Evolutionary conservation across 2,329 filamentous ascomycete species (phyloP).

Genomic region (Dothideomycetidae sp.): DNA sequence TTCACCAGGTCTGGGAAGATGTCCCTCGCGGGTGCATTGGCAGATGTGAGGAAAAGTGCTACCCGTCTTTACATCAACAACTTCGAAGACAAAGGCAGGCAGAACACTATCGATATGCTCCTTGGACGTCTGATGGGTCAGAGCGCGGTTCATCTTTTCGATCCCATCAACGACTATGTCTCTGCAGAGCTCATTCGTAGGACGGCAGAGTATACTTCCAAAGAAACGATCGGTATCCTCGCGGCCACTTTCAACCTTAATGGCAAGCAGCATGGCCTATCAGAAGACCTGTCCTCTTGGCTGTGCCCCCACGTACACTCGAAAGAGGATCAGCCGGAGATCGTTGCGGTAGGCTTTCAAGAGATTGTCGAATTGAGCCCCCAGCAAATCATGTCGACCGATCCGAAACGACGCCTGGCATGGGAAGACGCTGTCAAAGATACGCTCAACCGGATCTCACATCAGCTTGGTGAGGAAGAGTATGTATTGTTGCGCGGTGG

Average conservation of each 20-base stretch:
- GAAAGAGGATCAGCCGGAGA: slow-evolving; percentile 55
- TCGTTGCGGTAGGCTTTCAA: slow-evolving; percentile 86
- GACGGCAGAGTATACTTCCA: slow-evolving; percentile 59
- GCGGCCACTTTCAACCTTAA: slow-evolving; percentile 93
- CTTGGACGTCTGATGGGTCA: slow-evolving; percentile 80
- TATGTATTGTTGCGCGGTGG: slow-evolving; percentile 86
- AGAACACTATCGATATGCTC: slow-evolving; percentile 89
- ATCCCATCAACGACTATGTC: slow-evolving; percentile 89
- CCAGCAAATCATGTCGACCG: slow-evolving; percentile 98
- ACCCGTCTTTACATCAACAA: slow-evolving; percentile 95
- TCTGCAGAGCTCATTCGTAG: slow-evolving; percentile 55
- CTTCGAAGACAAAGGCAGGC: slow-evolving; percentile 81
- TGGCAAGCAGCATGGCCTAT: slow-evolving; percentile 63
- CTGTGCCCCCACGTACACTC: slow-evolving; percentile 52
- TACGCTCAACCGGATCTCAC: slow-evolving; percentile 60
- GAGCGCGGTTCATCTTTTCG: slow-evolving; percentile 68
- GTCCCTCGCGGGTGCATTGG: slow-evolving; percentile 81
- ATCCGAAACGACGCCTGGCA: slow-evolving; percentile 66
- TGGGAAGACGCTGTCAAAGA: slow-evolving; percentile 76
- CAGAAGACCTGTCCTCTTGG: slow-evolving; percentile 74
- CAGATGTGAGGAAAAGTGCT: slow-evolving; percentile 90
- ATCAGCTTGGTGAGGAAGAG: slow-evolving; percentile 50
- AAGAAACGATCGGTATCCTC: slow-evolving; percentile 61
- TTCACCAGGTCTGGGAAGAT: slow-evolving; percentile 93
- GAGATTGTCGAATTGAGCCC: slow-evolving; percentile 97